Base-by-base conservation (phyloP, 176 grass and related monocot species). In the Luzula sylvatica region DNA sequence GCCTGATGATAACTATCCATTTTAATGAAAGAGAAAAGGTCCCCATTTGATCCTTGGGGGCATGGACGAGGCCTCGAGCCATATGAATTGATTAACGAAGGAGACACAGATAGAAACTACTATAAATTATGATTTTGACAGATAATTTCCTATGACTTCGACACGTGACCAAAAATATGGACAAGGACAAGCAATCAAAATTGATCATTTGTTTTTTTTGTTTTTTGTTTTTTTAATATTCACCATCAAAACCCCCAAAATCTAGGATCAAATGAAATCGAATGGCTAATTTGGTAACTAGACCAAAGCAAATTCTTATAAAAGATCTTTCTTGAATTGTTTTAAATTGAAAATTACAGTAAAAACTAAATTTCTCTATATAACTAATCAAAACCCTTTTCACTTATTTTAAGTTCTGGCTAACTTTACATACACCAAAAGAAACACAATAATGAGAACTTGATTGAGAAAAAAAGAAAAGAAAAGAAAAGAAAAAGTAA, bases 131-230 rank as follows among this genome's bases (percentile, higher is more conserved):
- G 58, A 62, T 47, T 16, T 46, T 27, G 58, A 29, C 39, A 62
- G 14, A 39, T 47, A 48, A 63, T 49, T 63, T 63, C 58, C 59
- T 63, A 11, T 63, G 59, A 63, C 13, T 49, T 63, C 7, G 24
- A 49, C 59, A 20, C 8, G 23, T 29, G 26, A 63, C 59, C 59
- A 20, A 63, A 41, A n/a, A n/a, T n/a, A n/a, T n/a, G n/a, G n/a
- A 20, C 42, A 11, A 45, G 14, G 1, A 27, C 13, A 6, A 21
- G 3, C 42, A 41, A 9, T 7, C 19, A 11, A n/a, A 3, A 2
- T 42, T 58, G 24, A 29, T 55, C 55, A 41, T 14, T 12, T 42
- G 24, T 46, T 19, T n/a, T 26, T 44, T 62, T 28, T 29, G 6
- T 4, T 42, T 26, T 17, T 56, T 29, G 18, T 56, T 3, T 30